Evolutionary conservation across 139 green algal genomes (phyloP).

Genomic region (Micromonas commoda): DNA sequence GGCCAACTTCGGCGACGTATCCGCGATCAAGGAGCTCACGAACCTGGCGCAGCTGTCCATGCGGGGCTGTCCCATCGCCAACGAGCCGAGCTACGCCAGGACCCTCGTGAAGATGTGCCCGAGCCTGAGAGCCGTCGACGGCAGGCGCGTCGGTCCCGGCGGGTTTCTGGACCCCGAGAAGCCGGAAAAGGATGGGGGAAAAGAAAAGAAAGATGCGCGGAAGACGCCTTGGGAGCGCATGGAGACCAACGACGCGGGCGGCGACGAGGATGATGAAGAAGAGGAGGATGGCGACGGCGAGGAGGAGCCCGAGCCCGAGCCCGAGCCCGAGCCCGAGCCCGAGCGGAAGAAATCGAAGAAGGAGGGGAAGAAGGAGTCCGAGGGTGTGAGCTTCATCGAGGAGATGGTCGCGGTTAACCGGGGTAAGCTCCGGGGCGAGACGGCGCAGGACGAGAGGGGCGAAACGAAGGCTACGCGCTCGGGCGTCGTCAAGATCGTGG

Average conservation of each 20-base stretch:
- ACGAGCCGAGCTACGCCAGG: neutral
- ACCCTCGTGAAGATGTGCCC: constrained; percentile 2
- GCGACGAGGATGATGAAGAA: neutral
- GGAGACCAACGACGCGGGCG: neutral
- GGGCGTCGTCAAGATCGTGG: constrained; percentile 3
- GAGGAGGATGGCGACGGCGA: too few species aligned
- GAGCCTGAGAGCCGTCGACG: neutral
- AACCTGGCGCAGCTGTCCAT: neutral
- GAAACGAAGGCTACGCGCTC: neutral
- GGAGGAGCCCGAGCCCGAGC: too few species aligned
- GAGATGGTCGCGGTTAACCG: neutral
- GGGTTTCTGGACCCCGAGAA: neutral
- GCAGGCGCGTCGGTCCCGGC: neutral
- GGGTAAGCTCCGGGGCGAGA: neutral
- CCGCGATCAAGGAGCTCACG: neutral
- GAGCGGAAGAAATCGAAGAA: neutral
- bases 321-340: too few species aligned
- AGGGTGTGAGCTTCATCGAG: neutral
- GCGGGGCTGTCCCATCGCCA: constrained; percentile 10
- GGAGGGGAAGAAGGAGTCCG: neutral
- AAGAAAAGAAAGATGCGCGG: neutral
- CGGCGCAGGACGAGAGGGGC: neutral
- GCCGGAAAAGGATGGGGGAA: neutral
- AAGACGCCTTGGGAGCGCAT: neutral
- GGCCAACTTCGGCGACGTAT: neutral